phyloP scores from a whole-genome alignment of 169 alveolate species.

The Cyclospora cayetanensis region DNA sequence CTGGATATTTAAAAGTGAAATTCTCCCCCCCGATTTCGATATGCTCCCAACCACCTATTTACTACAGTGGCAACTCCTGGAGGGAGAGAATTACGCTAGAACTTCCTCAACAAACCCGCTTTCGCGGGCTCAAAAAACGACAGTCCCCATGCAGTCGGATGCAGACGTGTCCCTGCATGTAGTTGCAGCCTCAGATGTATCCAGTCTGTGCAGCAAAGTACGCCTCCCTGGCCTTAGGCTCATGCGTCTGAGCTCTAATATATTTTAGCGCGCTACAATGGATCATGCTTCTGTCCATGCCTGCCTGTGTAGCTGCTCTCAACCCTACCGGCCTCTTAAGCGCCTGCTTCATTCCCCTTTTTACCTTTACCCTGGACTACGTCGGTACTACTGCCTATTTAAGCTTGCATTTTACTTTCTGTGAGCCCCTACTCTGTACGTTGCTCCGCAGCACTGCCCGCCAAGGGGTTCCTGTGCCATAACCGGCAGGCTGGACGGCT shows the following conservation, averaged over 20 bases:
- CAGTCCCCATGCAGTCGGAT: background rate
- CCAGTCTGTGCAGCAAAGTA: conserved; percentile 20
- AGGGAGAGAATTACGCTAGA: background rate
- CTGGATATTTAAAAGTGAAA: background rate
- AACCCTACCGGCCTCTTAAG: too few species aligned
- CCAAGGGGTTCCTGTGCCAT: background rate
- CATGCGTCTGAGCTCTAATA: too few species aligned
- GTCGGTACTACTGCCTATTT: background rate
- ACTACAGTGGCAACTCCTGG: conserved; percentile 53
- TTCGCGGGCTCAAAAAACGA: background rate
- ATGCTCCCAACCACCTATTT: conserved; percentile 17
- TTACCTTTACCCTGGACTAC: too few species aligned
- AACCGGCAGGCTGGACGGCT: conserved; percentile 1
- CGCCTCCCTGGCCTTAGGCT: too few species aligned
- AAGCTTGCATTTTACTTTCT: background rate
- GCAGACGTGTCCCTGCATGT: conserved; percentile 5
- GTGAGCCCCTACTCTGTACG: too few species aligned
- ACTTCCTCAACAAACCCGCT: background rate
- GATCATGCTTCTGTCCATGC: too few species aligned
- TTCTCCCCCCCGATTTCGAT: conserved; percentile 11
- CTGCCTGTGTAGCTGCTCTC: too few species aligned
- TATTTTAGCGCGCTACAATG: too few species aligned
- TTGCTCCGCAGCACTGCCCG: conserved; percentile 10
- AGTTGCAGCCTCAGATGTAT: background rate
- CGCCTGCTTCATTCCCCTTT: too few species aligned